Evolutionary conservation across 2,329 filamentous ascomycete species (phyloP).

Genomic region (Talaromyces sp.): DNA sequence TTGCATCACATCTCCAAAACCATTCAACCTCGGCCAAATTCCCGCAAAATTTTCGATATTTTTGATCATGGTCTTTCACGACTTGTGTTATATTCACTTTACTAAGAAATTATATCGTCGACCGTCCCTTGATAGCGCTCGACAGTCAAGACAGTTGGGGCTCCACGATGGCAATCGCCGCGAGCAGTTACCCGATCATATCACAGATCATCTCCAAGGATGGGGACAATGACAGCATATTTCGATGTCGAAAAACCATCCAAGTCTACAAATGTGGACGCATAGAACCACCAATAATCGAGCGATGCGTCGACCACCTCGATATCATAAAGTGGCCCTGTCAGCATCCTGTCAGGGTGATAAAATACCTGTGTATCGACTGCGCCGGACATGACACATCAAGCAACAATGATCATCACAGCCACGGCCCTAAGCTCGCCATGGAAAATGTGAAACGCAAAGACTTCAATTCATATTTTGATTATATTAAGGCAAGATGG

Average conservation of each 20-base stretch:
- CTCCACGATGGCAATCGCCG: neutral
- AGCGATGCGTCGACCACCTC: conserved; percentile 6
- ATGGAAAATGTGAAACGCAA: neutral
- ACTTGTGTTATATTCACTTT: neutral
- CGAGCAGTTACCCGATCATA: neutral
- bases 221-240: neutral
- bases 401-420: neutral
- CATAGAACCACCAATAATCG: conserved; percentile 3
- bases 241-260: conserved; percentile 9
- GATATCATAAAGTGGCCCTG: conserved; percentile 15
- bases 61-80: neutral
- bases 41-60: neutral
- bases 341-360: conserved; percentile 2
- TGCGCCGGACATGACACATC: neutral
- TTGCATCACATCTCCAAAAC: neutral
- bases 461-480: conserved; percentile 8
- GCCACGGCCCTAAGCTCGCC: neutral
- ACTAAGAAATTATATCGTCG: neutral
- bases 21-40: neutral
- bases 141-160: too few relatives aligned
- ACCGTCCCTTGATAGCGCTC: neutral
- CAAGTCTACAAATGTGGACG: conserved; percentile 11
- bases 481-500: conserved; percentile 10
- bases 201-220: conserved; percentile 1
- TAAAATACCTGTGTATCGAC: conserved; percentile 5